Evolutionary conservation across 1,284 basidiomycete species (phyloP), one percentile per base, ranked within the genome.

Genomic region (Cronartium ribicola): DNA sequence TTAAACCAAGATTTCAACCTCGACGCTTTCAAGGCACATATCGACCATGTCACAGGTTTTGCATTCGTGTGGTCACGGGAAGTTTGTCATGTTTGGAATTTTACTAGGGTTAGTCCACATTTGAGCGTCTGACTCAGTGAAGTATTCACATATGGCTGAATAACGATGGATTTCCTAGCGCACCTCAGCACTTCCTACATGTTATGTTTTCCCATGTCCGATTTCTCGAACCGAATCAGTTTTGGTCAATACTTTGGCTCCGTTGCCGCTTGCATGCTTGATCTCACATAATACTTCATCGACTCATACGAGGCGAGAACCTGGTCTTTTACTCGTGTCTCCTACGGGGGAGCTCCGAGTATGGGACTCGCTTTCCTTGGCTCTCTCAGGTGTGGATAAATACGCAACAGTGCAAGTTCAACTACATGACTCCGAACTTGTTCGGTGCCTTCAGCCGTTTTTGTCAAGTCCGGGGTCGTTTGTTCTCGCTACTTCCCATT

Each of bases 1-100:
- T 64, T 20, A 20, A 17, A 14, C 37, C n/a, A 46, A 72, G 69
- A 72, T 72, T 43, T 65, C 8, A 72, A 72, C 43, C 29, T 72
- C 17, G 69, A 72, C 43, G 62, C 69, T 10, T 40, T 72, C 37
- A 72, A 72, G 46, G 69, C 44, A 41, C 8, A 66, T 36, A 36
- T 72, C 2, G 79, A 80, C 63, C 75, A 77, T 3, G 40, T 70
- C 14, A 80, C 79, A 3, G 78, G 78, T 13, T 79, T 78, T 64
- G 79, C 79, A 1, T 76, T 68, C 41, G 73, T 80, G 10, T 66
- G 79, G 10, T 76, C 79, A 2, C 75, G 77, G n/a, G 70, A 68
- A 17, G 73, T 76, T 63, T 78, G 77, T 63, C 79, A 77, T 44
- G 79, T 79, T 0, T 80, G 80, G 80, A 80, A 77, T 76, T 79